A percentile compares a stretch with the other conserved stretches of the same genome.
Evolutionary conservation across 345 rosid species (phyloP).

Genomic region (Cochlearia excelsa): DNA sequence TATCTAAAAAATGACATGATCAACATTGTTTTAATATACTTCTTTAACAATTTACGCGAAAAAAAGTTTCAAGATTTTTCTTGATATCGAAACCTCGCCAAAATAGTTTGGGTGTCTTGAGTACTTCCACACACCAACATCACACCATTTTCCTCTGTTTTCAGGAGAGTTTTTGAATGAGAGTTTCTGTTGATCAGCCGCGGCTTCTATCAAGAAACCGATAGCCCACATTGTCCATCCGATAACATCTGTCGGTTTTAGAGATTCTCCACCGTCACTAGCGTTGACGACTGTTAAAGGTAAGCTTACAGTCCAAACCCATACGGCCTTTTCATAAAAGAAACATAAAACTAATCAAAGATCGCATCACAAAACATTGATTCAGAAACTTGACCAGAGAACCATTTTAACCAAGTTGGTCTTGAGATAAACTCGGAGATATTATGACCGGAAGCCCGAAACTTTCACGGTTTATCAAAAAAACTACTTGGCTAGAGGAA

Average conservation of each 20-base stretch:
- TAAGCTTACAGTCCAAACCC: conserved; percentile 95
- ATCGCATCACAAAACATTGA: too few species aligned
- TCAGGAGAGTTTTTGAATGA: conserved; percentile 71
- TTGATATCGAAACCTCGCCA: conserved; percentile 57
- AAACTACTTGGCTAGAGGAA: neutral
- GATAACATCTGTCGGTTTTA: conserved; percentile 55
- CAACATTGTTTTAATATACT: neutral
- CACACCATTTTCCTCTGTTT: conserved; percentile 87
- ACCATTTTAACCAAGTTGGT: too few species aligned
- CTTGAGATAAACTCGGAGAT: too few species aligned
- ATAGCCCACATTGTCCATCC: conserved; percentile 87
- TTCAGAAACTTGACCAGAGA: too few species aligned
- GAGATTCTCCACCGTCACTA: conserved; percentile 56
- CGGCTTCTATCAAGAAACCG: conserved; percentile 63
- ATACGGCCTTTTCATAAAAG: conserved; percentile 55
- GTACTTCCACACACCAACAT: conserved; percentile 74
- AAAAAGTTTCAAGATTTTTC: neutral
- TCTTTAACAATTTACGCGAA: neutral
- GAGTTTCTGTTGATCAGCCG: conserved; percentile 86
- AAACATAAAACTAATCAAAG: too few species aligned
- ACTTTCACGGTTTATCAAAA: too few species aligned
- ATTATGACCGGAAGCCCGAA: too few species aligned
- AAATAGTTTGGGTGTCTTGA: conserved; percentile 90
- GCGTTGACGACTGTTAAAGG: conserved; percentile 86
- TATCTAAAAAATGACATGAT: conserved; percentile 44